Evolutionary conservation across 306 rosid genomes (phyloP).

Genomic region (Pterocarpus macrocarpus): DNA sequence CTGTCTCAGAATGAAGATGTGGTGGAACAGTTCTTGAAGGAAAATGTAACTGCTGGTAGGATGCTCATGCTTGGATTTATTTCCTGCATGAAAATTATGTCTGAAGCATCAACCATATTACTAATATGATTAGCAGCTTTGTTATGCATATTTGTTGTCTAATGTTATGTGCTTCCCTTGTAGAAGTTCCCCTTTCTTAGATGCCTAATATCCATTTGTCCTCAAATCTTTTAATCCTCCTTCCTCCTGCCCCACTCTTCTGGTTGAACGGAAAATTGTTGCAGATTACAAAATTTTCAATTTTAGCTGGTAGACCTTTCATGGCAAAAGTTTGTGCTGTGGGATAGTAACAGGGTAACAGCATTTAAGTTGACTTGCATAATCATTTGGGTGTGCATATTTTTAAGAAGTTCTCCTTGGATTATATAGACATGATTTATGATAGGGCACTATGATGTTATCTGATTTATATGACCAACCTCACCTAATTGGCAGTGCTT

Average conservation of each 20-base stretch:
- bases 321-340: not conserved
- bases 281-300: slow-evolving; percentile 6
- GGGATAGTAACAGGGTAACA: not conserved
- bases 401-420: slow-evolving; percentile 7
- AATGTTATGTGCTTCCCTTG: slow-evolving; percentile 25
- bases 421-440: not conserved
- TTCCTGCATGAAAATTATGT: slow-evolving; percentile 14
- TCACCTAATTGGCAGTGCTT: too few species aligned
- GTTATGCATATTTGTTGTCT: slow-evolving; percentile 29
- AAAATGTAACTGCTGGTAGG: slow-evolving; percentile 74
- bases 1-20: slow-evolving; percentile 89
- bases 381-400: slow-evolving; percentile 5
- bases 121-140: slow-evolving; percentile 1
- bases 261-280: slow-evolving; percentile 1
- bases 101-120: slow-evolving; percentile 15
- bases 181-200: slow-evolving; percentile 7
- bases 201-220: not conserved
- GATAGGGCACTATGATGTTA: too few species aligned
- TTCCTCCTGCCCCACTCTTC: not conserved
- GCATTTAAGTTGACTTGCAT: not conserved
- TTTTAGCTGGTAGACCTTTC: not conserved
- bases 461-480: too few species aligned
- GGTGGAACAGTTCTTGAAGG: slow-evolving; percentile 83
- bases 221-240: not conserved
- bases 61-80: slow-evolving; percentile 33